phyloP scores from a whole-genome alignment of 495 filamentous ascomycete genomes.

The Mytilinidion resinicola region DNA sequence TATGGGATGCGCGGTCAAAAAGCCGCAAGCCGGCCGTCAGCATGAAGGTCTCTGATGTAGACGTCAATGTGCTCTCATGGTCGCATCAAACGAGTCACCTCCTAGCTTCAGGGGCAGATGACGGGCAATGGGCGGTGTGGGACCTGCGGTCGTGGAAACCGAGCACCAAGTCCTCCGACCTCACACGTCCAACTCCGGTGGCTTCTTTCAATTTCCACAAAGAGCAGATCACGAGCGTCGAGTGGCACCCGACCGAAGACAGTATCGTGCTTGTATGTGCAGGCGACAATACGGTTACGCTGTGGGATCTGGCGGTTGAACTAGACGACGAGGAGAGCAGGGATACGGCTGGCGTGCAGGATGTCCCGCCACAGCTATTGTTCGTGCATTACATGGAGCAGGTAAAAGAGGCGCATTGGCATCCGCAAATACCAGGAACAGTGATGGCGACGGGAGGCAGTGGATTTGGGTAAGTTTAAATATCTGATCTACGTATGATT shows the following conservation, averaged over 20 bases:
- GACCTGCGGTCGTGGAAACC: conserved; percentile 93
- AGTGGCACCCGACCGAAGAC: conserved; percentile 97
- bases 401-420: conserved; percentile 95
- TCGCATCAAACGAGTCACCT: conserved; percentile 78
- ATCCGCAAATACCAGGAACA: conserved; percentile 88
- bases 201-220: conserved; percentile 91
- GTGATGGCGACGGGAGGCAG: conserved; percentile 83
- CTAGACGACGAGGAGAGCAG: conserved; percentile 92
- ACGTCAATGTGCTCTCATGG: conserved; percentile 97
- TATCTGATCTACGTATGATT: not conserved
- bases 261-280: conserved; percentile 87
- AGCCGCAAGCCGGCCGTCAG: conserved; percentile 75
- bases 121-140: conserved; percentile 94
- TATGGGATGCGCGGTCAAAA: conserved; percentile 92
- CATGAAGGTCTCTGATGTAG: conserved; percentile 72
- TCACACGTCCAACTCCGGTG: conserved; percentile 58
- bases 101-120: conserved; percentile 86
- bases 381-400: conserved; percentile 95
- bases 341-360: conserved; percentile 77
- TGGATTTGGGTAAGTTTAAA: conserved; percentile 60
- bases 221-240: conserved; percentile 89
- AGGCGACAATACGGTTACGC: conserved; percentile 86
- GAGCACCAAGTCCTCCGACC: conserved; percentile 35
- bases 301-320: conserved; percentile 97
- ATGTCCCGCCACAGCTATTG: conserved; percentile 87